These are phyloP conservation scores for Dictyostelium citrinum DNA, from an alignment of 78 protist genomes.

Conservation along the genomic window DNA sequence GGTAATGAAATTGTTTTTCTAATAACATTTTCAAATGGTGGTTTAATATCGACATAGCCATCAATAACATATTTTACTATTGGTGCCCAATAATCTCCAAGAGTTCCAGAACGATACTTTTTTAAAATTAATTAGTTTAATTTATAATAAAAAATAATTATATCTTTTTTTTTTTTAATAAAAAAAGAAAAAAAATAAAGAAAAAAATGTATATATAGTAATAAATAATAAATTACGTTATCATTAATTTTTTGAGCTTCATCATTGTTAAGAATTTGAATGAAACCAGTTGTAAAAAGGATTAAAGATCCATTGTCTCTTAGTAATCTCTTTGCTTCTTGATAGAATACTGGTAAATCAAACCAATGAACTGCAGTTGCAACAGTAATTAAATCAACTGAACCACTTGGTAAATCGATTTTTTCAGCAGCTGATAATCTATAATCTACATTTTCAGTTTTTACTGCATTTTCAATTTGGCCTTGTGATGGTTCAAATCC, in stretches of 20 bases:
- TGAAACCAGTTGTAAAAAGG: neutral
- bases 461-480: slow-evolving; percentile 19
- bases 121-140: neutral
- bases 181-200: neutral
- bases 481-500: slow-evolving; percentile 36
- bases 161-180: too few relatives aligned
- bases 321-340: slow-evolving; percentile 2
- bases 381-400: slow-evolving; percentile 45
- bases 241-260: neutral
- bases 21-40: slow-evolving; percentile 27
- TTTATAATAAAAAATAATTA: too few relatives aligned
- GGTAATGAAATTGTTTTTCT: neutral
- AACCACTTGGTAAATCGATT: neutral
- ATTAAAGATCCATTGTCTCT: neutral
- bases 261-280: neutral
- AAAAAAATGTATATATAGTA: too few relatives aligned
- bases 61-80: neutral
- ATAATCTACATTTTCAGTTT: slow-evolving; percentile 16
- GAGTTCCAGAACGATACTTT: neutral
- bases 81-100: neutral
- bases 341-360: slow-evolving; percentile 18
- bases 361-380: slow-evolving; percentile 65
- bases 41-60: slow-evolving; percentile 26
- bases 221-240: neutral
- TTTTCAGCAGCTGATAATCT: neutral